Evolutionary conservation across 2,329 filamentous ascomycete species (phyloP).

Genomic region (Alternaria metachromatica): DNA sequence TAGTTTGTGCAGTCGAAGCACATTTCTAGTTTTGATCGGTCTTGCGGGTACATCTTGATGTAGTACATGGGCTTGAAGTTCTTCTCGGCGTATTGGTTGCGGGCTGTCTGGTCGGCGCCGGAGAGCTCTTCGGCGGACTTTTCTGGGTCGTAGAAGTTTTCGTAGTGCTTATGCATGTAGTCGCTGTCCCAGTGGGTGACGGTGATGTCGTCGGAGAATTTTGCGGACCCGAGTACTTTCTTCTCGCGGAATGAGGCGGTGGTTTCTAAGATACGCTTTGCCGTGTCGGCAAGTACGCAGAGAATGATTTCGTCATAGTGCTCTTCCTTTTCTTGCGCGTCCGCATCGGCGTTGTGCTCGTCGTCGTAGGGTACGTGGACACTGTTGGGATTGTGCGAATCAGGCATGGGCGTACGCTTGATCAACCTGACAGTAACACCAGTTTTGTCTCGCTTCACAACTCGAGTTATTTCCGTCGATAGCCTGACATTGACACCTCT

Average conservation of each 20-base stretch:
- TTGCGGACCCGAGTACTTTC: conserved; percentile 72
- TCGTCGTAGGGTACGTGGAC: conserved; percentile 50
- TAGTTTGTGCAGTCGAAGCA: conserved; percentile 79
- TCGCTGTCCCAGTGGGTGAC: conserved; percentile 70
- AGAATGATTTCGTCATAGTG: conserved; percentile 71
- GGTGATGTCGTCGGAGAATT: conserved; percentile 74
- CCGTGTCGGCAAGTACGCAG: conserved; percentile 65
- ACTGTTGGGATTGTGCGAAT: conserved; percentile 55
- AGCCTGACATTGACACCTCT: conserved; percentile 65
- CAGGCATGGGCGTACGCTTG: conserved; percentile 51
- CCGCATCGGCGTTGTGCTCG: conserved; percentile 49
- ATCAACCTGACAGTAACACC: conserved; percentile 60
- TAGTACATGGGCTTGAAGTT: conserved; percentile 70
- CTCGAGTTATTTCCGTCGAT: conserved; percentile 61
- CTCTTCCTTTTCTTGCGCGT: conserved; percentile 54
- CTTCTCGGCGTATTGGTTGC: conserved; percentile 56
- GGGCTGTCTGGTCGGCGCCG: conserved; percentile 50
- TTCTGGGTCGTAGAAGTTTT: conserved; percentile 63
- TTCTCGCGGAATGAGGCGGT: conserved; percentile 68
- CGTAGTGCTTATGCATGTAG: conserved; percentile 74
- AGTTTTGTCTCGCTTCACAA: conserved; percentile 59
- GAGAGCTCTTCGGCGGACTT: conserved; percentile 54
- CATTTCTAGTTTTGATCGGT: conserved; percentile 64
- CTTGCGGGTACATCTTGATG: conserved; percentile 65
- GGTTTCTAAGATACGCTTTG: conserved; percentile 64